phyloP scores from a whole-genome alignment of 495 filamentous ascomycete species.

The Podospora sp. region DNA sequence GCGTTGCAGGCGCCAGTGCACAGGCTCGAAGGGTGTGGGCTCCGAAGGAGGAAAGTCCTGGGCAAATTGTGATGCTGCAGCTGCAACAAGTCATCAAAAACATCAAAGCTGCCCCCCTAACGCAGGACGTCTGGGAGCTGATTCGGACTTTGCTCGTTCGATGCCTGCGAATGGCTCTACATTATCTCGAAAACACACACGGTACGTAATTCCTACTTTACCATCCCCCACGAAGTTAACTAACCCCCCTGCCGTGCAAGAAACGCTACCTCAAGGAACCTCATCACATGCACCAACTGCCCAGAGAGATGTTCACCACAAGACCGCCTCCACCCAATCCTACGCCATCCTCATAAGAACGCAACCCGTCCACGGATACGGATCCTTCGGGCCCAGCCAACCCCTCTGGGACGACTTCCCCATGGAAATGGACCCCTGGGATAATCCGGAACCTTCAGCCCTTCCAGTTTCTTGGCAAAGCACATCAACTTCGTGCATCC shows the following conservation, averaged over 20 bases:
- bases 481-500: constrained; percentile 3
- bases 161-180: not conserved
- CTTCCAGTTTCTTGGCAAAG: not conserved
- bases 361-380: constrained; percentile 9
- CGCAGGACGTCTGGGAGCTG: constrained; percentile 5
- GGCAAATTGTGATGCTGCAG: not conserved
- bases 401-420: constrained; percentile 3
- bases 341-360: constrained; percentile 7
- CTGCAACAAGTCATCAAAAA: not conserved
- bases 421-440: not conserved
- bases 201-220: not conserved
- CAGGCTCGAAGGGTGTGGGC: not conserved
- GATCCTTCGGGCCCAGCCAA: not conserved
- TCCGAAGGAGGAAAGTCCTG: not conserved
- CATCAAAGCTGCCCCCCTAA: constrained; percentile 2
- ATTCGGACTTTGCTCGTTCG: not conserved
- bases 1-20: not conserved
- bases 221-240: no score
- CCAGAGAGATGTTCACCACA: not conserved
- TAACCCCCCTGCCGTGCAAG: no score
- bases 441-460: not conserved
- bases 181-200: not conserved
- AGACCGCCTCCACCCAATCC: not conserved
- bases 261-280: no score
- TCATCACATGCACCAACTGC: not conserved